Base-by-base conservation (phyloP, 306 rosid genomes). In the Calophaca sinica region DNA sequence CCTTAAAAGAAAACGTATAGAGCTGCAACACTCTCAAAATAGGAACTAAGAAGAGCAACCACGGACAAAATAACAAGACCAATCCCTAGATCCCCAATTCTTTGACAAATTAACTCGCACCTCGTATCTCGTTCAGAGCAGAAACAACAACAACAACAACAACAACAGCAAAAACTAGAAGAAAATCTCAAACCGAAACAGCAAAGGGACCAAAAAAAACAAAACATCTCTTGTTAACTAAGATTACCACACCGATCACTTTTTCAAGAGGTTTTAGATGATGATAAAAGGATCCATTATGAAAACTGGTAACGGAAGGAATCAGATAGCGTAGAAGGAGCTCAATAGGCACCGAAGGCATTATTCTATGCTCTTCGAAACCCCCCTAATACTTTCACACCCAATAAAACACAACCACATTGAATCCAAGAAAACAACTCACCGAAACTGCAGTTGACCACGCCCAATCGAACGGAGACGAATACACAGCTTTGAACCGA, bases 281-380 rank as follows among this genome's bases (percentile, higher is more conserved):
- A n/a, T n/a, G n/a, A n/a, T n/a, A n/a, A 6, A 85, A 88, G 2
- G 91, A 83, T 63, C 94, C 93, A 68, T 86, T 82, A 67, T 86
- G 89, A 42, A 84, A 86, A 61, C 82, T 74, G 35, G 80, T 65
- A 61, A 86, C n/a, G 9, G 86, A 89, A 39, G 84, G 85, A 80
- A 79, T 55, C 57, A 81, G 32, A 44, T 84, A 74, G 33, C 79
- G 74, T 10, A 80, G 72, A 2, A 85, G 76, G 65, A 78, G 82
- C 12, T 69, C 77, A 81, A 68, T 13, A 84, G 91, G 88, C 33
- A 75, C 70, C 91, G 90, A 91, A 91, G 94, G 98, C 98, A 89
- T 91, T 83, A 20, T 86, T 63, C 79, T 75, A 91, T 94, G 96
- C 97, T 79, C 94, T 89, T 81, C 91, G 94, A 86, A 88, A 87